Evolutionary conservation across 2,329 filamentous ascomycete species (phyloP).

Genomic region (Aspergillus tanneri): DNA sequence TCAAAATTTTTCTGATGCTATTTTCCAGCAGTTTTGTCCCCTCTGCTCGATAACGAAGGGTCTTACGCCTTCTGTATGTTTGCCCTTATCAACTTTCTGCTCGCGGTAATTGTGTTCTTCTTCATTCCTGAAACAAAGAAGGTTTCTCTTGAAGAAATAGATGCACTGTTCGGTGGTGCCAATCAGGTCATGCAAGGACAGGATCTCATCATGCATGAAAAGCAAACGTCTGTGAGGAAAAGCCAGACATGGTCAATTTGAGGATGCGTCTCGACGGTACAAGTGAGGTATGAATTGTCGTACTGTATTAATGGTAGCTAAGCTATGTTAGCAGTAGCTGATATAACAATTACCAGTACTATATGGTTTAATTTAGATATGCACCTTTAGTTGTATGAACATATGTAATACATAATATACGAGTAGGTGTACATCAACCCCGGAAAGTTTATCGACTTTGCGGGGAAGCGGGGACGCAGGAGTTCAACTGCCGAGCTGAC

Average conservation of each 20-base stretch:
- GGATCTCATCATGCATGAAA: conserved; percentile 29
- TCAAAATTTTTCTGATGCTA: conserved; percentile 64
- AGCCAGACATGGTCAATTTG: conserved; percentile 9
- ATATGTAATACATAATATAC: too few species aligned
- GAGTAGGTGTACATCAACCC: too few species aligned
- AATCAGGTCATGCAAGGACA: conserved; percentile 39
- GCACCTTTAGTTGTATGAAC: too few species aligned
- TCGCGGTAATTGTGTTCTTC: conserved; percentile 53
- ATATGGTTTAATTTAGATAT: too few species aligned
- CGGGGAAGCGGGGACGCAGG: too few species aligned
- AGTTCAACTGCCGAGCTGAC: too few species aligned
- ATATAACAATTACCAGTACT: too few species aligned
- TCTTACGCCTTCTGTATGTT: conserved; percentile 60
- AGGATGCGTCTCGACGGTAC: conserved; percentile 17
- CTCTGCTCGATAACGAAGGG: conserved; percentile 59
- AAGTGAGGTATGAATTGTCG: neutral
- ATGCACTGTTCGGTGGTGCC: conserved; percentile 38
- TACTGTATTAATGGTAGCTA: too few species aligned
- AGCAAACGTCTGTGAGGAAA: conserved; percentile 16
- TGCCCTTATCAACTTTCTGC: conserved; percentile 52
- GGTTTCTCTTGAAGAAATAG: conserved; percentile 40
- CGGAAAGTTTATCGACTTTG: too few species aligned
- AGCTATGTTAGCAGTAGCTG: neutral
- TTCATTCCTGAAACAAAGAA: conserved; percentile 54
- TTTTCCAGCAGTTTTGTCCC: conserved; percentile 71